Evolutionary conservation across 352 stramenopile species (phyloP).

Genomic region (Pythium dissimile): DNA sequence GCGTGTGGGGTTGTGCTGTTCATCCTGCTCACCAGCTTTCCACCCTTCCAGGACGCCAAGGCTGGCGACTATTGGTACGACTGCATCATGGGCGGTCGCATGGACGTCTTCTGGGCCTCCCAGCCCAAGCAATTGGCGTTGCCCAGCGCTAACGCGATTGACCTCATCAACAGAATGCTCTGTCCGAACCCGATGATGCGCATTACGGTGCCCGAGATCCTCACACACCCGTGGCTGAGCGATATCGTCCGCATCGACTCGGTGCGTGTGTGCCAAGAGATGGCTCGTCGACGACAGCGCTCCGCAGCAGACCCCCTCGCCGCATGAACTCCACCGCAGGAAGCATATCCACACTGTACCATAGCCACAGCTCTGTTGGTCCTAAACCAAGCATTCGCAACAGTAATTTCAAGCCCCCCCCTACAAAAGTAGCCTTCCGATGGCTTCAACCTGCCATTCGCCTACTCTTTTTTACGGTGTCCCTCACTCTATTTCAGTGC

Average conservation of each 20-base stretch:
- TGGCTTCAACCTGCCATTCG: too few species aligned
- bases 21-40: constrained; percentile 87
- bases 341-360: constrained; percentile 1
- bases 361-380: too few species aligned
- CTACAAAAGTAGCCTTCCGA: neutral
- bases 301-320: neutral
- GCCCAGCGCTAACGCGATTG: constrained; percentile 52
- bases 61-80: constrained; percentile 79
- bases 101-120: constrained; percentile 54
- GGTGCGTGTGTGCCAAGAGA: constrained; percentile 29
- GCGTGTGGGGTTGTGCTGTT: constrained; percentile 88
- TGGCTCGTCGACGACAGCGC: constrained; percentile 31
- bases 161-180: constrained; percentile 75
- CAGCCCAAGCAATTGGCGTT: constrained; percentile 35
- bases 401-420: too few species aligned
- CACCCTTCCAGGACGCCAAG: constrained; percentile 78
- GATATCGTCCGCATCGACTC: constrained; percentile 41
- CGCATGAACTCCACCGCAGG: neutral
- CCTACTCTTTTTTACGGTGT: too few species aligned
- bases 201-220: constrained; percentile 47
- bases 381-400: too few species aligned
- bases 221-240: constrained; percentile 59
- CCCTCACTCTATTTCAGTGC: too few species aligned
- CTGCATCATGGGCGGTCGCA: constrained; percentile 40
- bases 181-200: constrained; percentile 52